Conservation (phyloP, 2,329 filamentous ascomycete genomes). For the Coniella vitis region DNA sequence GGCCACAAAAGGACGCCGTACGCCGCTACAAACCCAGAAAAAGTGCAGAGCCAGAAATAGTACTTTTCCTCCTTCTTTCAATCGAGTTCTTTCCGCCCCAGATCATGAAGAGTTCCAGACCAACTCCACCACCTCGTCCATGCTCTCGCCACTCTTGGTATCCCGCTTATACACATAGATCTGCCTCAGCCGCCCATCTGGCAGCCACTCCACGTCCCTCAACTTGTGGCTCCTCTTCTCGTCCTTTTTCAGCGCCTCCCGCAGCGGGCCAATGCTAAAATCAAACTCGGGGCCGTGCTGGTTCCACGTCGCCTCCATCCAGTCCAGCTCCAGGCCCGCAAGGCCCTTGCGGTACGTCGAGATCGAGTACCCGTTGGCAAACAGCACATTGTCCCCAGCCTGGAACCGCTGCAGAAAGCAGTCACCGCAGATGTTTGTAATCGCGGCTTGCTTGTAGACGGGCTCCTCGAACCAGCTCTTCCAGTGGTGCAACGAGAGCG, state of each 20-base stretch:
- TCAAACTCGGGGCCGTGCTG: conserved; percentile 41
- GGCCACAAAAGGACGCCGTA: too few relatives aligned
- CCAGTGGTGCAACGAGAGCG: conserved; percentile 56
- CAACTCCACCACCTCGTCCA: conserved; percentile 42
- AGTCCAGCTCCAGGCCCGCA: conserved; percentile 27
- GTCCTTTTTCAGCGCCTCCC: conserved; percentile 26
- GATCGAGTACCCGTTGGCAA: conserved; percentile 55
- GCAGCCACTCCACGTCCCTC: conserved; percentile 33
- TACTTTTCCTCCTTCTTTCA: too few relatives aligned
- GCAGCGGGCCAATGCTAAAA: conserved; percentile 47
- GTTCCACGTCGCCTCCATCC: conserved; percentile 49
- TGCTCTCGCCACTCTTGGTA: conserved; percentile 30
- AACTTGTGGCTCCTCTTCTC: conserved; percentile 48
- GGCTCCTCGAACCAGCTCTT: conserved; percentile 51
- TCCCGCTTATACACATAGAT: conserved; percentile 43
- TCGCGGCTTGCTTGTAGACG: conserved; percentile 41
- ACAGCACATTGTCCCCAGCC: conserved; percentile 38
- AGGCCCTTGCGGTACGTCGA: conserved; percentile 37
- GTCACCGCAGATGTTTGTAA: conserved; percentile 47
- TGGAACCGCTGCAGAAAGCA: conserved; percentile 53
- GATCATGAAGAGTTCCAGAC: conserved; percentile 30
- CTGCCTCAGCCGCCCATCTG: conserved; percentile 41
- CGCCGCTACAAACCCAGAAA: too few relatives aligned
- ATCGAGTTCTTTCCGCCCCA: too few relatives aligned
- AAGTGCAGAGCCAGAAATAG: too few relatives aligned